Conservation (phyloP, 441 rosid genomes). For the Omphalea diandra region DNA sequence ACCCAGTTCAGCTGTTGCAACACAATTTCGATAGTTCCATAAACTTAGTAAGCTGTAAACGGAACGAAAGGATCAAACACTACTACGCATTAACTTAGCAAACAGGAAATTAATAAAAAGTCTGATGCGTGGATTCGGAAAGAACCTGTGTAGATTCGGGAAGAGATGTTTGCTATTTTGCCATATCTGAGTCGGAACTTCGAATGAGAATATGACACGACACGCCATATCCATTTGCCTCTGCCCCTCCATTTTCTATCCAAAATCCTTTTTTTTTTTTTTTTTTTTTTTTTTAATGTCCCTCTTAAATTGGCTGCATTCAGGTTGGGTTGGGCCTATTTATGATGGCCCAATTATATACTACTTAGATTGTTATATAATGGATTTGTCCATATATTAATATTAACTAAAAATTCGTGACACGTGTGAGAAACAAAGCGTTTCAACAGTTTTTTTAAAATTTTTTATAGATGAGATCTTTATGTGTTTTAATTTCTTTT, state of each 20-base stretch:
- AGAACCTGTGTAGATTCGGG: slow-evolving; percentile 32
- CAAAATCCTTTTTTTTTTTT: neutral
- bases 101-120: neutral
- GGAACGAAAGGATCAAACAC: neutral
- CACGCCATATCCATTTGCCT: slow-evolving; percentile 26
- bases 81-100: neutral
- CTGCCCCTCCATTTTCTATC: neutral
- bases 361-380: neutral
- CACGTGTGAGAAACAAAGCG: no score
- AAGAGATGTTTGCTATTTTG: slow-evolving; percentile 1
- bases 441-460: no score
- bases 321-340: neutral
- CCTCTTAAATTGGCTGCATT: neutral
- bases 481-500: no score
- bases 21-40: neutral
- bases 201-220: slow-evolving; percentile 39
- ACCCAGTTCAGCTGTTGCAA: no score
- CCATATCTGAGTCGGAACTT: slow-evolving; percentile 24
- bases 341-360: neutral
- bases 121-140: neutral
- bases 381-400: no score
- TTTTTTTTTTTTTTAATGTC: neutral
- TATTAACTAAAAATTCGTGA: no score
- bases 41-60: neutral
- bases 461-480: no score